Percentiles rank a stretch among this genome's conserved stretches.
Conservation (phyloP, 768 basidiomycete species). For the Leccinum sublutescens region DNA sequence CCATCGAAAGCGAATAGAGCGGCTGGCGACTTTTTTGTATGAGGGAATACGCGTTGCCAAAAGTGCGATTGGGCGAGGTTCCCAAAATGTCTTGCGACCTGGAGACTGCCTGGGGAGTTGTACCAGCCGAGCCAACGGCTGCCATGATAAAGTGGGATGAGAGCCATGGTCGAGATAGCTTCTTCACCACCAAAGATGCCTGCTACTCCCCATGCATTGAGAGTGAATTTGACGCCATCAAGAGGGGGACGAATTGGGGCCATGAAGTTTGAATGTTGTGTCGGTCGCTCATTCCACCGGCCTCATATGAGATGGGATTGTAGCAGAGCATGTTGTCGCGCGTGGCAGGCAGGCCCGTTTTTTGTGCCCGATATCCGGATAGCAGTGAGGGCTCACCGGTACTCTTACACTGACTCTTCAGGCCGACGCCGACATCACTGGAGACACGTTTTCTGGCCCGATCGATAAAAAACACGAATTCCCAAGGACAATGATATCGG, state of each 20-base stretch:
- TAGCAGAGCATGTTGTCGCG: not conserved
- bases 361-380: not conserved
- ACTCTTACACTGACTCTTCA: not conserved
- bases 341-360: not conserved
- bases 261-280: constrained; percentile 4
- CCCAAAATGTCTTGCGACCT: constrained; percentile 30
- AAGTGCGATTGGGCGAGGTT: constrained; percentile 24
- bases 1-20: constrained; percentile 28
- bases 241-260: constrained; percentile 13
- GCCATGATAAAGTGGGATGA: constrained; percentile 28
- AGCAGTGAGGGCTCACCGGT: not conserved
- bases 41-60: constrained; percentile 28
- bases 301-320: not conserved
- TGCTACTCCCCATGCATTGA: constrained; percentile 32
- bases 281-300: not conserved
- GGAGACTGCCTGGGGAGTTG: constrained; percentile 33
- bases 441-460: constrained; percentile 3
- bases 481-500: not conserved
- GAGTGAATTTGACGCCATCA: constrained; percentile 13
- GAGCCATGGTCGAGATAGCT: constrained; percentile 29
- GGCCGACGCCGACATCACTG: not conserved
- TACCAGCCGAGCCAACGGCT: constrained; percentile 37
- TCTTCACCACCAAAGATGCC: constrained; percentile 37
- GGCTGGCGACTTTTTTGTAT: constrained; percentile 19
- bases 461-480: not conserved